phyloP scores from a whole-genome alignment of 2,329 filamentous ascomycete species.

The Hymenotorrendiella dingleyae region DNA sequence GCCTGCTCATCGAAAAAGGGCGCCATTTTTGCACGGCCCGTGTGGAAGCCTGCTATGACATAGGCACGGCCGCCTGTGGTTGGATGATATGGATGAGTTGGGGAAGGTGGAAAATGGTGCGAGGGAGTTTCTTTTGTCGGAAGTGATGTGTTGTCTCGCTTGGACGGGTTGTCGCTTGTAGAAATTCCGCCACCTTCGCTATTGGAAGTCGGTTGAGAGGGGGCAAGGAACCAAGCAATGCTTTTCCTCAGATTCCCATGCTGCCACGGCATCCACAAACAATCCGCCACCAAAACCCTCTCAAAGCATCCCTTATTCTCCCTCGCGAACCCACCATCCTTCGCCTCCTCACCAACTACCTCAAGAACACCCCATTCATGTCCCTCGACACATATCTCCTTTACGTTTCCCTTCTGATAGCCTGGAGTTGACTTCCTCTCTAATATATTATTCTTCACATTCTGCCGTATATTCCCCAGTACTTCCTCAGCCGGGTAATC shows the following conservation, averaged over 20 bases:
- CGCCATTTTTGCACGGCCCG: constrained; percentile 59
- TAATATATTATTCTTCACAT: constrained; percentile 48
- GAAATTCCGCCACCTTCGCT: no score
- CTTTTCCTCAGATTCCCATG: constrained; percentile 60
- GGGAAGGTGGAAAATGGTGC: neutral
- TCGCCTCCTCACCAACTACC: no score
- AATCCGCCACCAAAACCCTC: constrained; percentile 64
- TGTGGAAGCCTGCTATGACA: constrained; percentile 68
- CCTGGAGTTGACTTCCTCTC: constrained; percentile 1
- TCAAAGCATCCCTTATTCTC: constrained; percentile 42
- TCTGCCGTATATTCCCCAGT: constrained; percentile 51
- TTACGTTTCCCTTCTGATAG: constrained; percentile 21
- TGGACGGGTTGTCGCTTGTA: no score
- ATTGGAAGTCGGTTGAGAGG: neutral
- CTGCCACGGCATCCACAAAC: constrained; percentile 69
- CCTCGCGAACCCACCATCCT: neutral
- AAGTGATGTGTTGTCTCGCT: no score
- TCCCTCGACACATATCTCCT: constrained; percentile 43
- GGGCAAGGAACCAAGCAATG: constrained; percentile 53
- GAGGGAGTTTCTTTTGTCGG: neutral
- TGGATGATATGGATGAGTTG: neutral
- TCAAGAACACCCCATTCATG: constrained; percentile 59
- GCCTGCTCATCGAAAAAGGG: constrained; percentile 52
- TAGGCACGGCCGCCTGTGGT: constrained; percentile 41
- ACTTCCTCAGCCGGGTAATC: constrained; percentile 63